Conservation (phyloP, 352 stramenopile genomes). For the Phytophthora quininea region DNA sequence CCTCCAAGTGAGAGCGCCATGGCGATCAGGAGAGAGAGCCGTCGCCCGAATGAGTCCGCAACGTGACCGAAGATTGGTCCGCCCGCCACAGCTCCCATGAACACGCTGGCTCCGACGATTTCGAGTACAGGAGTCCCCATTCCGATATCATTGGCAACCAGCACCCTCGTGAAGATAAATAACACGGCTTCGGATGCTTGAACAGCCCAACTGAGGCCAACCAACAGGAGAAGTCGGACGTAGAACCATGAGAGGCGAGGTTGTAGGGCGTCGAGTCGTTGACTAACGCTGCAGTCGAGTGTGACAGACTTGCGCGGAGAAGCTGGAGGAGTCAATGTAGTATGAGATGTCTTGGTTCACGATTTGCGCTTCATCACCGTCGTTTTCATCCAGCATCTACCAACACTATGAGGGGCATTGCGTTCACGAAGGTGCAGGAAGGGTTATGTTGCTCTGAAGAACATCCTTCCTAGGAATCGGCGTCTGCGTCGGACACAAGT, state of each 20-base stretch:
- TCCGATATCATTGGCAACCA: slow-evolving; percentile 34
- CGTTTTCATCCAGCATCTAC: too few relatives aligned
- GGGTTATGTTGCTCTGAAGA: too few relatives aligned
- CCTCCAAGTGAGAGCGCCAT: slow-evolving; percentile 40
- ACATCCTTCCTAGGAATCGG: too few relatives aligned
- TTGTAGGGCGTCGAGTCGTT: slow-evolving; percentile 27
- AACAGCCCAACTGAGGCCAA: slow-evolving; percentile 45
- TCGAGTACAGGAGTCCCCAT: slow-evolving; percentile 32
- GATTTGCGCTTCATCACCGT: too few relatives aligned
- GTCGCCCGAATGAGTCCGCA: slow-evolving; percentile 40
- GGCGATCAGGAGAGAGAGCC: slow-evolving; percentile 30
- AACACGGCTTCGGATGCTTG: slow-evolving; percentile 43
- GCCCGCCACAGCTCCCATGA: slow-evolving; percentile 30
- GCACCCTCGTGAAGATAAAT: slow-evolving; percentile 42
- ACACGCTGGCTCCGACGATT: slow-evolving; percentile 32
- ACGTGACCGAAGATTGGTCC: slow-evolving; percentile 41
- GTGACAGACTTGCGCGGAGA: too few relatives aligned
- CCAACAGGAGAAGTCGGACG: slow-evolving; percentile 35
- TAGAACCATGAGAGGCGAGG: slow-evolving; percentile 37
- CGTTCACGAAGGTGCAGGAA: too few relatives aligned
- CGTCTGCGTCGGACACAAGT: too few relatives aligned
- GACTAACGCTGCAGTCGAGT: slow-evolving; percentile 1
- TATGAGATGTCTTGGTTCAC: too few relatives aligned
- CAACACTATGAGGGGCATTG: too few relatives aligned
- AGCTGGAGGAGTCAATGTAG: too few relatives aligned